Conservation (phyloP, 768 basidiomycete genomes). For the Hydnum rufescens region DNA sequence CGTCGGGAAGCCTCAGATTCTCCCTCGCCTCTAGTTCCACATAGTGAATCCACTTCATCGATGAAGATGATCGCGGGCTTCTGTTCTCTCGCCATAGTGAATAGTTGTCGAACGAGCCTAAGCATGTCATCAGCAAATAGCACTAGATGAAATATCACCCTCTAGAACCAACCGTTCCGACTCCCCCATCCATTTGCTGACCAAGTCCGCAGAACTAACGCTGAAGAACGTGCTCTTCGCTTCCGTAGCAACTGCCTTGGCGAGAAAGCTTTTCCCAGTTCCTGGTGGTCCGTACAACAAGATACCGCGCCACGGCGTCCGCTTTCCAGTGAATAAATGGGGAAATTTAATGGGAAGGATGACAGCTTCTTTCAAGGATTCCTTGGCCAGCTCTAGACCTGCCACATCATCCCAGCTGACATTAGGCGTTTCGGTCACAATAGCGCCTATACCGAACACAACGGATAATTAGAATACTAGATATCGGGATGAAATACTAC, state of each 20-base stretch:
- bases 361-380: conserved; percentile 91
- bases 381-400: conserved; percentile 87
- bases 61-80: conserved; percentile 99
- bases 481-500: not conserved
- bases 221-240: conserved; percentile 98
- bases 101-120: conserved; percentile 65
- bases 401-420: conserved; percentile 98
- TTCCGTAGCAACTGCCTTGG: conserved; percentile 97
- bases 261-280: conserved; percentile 90
- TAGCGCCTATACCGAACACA: conserved; percentile 32
- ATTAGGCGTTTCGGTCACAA: conserved; percentile 84
- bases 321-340: conserved; percentile 93
- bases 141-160: not conserved
- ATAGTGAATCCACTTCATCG: conserved; percentile 93
- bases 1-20: conserved; percentile 93
- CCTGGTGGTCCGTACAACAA: conserved; percentile 94
- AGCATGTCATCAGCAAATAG: conserved; percentile 1
- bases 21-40: conserved; percentile 87
- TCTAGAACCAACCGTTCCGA: conserved; percentile 56
- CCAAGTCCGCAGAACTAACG: conserved; percentile 84
- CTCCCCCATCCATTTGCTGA: conserved; percentile 99
- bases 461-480: not conserved
- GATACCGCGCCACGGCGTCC: conserved; percentile 94
- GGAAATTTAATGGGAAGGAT: conserved; percentile 99
- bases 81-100: conserved; percentile 85